phyloP scores from a whole-genome alignment of 2,329 filamentous ascomycete species.

The Botryotinia narcissicola region DNA sequence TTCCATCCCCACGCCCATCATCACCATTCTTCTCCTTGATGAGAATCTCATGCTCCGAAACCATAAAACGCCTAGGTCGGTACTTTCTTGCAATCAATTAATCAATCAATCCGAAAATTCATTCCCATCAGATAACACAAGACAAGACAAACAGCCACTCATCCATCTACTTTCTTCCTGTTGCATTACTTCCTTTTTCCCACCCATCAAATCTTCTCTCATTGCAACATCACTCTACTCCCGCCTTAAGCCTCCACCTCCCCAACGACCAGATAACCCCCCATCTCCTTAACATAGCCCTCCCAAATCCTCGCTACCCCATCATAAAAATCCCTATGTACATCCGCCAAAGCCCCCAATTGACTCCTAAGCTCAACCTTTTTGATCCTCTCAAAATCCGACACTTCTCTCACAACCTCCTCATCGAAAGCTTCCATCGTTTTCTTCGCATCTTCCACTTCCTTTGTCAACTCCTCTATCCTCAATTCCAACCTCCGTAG shows the following conservation, averaged over 20 bases:
- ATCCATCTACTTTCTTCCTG: neutral
- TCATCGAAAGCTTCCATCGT: slow-evolving; percentile 93
- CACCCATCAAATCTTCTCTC: neutral
- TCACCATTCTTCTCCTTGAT: neutral
- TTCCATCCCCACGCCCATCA: neutral
- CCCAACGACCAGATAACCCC: neutral
- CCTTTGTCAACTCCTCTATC: slow-evolving; percentile 85
- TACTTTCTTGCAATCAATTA: neutral
- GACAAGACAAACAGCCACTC: neutral
- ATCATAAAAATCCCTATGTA: slow-evolving; percentile 84
- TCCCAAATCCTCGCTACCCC: slow-evolving; percentile 83
- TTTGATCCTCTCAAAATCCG: slow-evolving; percentile 96
- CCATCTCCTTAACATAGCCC: slow-evolving; percentile 83
- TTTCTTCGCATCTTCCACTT: slow-evolving; percentile 84
- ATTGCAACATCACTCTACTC: neutral
- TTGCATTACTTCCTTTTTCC: neutral
- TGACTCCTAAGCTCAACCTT: slow-evolving; percentile 86
- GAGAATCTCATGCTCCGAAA: neutral
- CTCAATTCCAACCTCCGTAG: slow-evolving; percentile 86
- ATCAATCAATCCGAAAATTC: neutral
- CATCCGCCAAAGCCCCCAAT: slow-evolving; percentile 76
- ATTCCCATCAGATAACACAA: neutral
- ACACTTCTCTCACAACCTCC: slow-evolving; percentile 88
- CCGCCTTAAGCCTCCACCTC: slow-evolving; percentile 6
- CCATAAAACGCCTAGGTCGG: neutral